phyloP scores from a whole-genome alignment of 140 eudicot genomes.

The Bidens hawaiensis region DNA sequence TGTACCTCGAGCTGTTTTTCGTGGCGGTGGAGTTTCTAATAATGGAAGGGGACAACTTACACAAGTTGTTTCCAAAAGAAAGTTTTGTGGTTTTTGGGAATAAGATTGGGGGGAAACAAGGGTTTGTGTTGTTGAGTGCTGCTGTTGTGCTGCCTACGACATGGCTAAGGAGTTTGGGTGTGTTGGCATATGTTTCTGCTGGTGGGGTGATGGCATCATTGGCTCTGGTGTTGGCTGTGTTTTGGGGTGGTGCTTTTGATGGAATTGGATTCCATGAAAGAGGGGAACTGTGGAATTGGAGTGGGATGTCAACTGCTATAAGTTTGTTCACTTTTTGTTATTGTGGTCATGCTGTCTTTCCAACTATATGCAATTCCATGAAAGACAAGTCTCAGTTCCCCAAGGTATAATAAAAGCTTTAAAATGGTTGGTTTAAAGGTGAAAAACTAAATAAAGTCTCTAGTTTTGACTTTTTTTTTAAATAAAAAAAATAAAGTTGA shows the following conservation, averaged over 20 bases:
- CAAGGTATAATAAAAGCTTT: too few relatives aligned
- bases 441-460: too few relatives aligned
- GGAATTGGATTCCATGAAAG: slow-evolving; percentile 62
- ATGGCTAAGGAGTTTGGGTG: slow-evolving; percentile 55
- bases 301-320: slow-evolving; percentile 57
- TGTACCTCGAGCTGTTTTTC: slow-evolving; percentile 54
- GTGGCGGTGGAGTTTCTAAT: slow-evolving; percentile 60
- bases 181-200: slow-evolving; percentile 71
- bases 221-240: slow-evolving; percentile 43
- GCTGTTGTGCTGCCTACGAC: slow-evolving; percentile 71
- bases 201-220: slow-evolving; percentile 67
- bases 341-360: slow-evolving; percentile 85
- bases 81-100: slow-evolving; percentile 28
- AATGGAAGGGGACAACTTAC: slow-evolving; percentile 74
- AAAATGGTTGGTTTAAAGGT: too few relatives aligned
- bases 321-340: slow-evolving; percentile 78
- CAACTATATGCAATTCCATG: slow-evolving; percentile 71
- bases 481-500: too few relatives aligned
- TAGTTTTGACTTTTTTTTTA: too few relatives aligned
- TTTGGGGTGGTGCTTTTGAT: slow-evolving; percentile 69
- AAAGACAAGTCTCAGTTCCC: slow-evolving; percentile 56
- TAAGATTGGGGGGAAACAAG: slow-evolving; percentile 49
- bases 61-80: slow-evolving; percentile 51
- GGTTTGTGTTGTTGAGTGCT: slow-evolving; percentile 48
- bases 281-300: slow-evolving; percentile 54